Base-by-base conservation (phyloP, 495 filamentous ascomycete genomes). In the Neurospora tetraspora region DNA sequence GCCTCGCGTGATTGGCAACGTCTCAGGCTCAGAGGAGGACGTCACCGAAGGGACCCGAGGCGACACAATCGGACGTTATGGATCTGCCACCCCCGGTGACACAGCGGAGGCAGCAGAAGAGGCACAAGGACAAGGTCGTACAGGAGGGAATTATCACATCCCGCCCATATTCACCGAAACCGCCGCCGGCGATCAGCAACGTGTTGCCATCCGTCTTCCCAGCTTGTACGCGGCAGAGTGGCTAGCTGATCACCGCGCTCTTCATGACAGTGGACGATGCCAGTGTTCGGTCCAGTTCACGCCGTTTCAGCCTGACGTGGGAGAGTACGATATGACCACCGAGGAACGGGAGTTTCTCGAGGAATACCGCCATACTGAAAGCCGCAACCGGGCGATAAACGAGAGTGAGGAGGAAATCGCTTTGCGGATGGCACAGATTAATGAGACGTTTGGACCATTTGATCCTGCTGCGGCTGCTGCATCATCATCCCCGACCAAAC, bases 211-310 rank as follows among this genome's bases (percentile, higher is more conserved):
- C 34, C 82, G 84, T 2, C 70, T 82, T 0, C 40, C 74, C 0
- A 76, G 83, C 70, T 73, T 82, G 9, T 84, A 80, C 68, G 83
- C 78, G 1, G 81, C 79, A 1, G 84, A 86, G 71, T 86, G 83
- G 83, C 39, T 75, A 0, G 69, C 42, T 1, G 84, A 85, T 71
- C 84, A 86, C 73, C 75, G 76, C 23, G 70, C 42, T 1, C 78
- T 80, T 1, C 84, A 86, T 72, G 45, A 73, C 18, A 37, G 42
- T 1, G 82, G 80, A 12, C 70, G 42, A 9, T 86, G 82, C 71
- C 9, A 39, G 5, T 86, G 84, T 72, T 70, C 69, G 10, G 71
- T 76, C 0, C 68, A 73, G n/a, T 83, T 83, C 69, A 47, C 73
- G 12, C 71, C 69, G 5, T 80, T 81, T 47, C 70, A 73, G 18